Evolutionary conservation across 2,329 filamentous ascomycete genomes (phyloP), one percentile per base, ranked within the genome.

Genomic region (Penicillium decumbens): DNA sequence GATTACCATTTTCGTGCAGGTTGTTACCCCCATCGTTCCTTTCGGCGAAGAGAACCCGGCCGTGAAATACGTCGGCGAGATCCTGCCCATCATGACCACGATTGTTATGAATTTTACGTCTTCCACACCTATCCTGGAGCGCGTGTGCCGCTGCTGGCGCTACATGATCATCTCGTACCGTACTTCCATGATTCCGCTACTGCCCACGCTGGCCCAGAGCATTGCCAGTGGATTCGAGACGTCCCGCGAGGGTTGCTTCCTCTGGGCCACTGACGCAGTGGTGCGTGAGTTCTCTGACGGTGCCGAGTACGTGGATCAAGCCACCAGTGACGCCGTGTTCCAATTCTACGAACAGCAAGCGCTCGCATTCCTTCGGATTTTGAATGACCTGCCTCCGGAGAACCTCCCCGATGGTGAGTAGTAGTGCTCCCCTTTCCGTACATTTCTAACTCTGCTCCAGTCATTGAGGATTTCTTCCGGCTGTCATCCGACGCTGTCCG

Each of bases 231-330:
- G 92, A 4, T 98, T 98, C 67, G 80, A 87, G 47, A 80, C 81
- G 15, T 96, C 92, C 9, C 82, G 85, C 53, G 92, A 98, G 71
- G 93, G 93, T 10, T 96, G 92, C 68, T 98, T 98, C 78, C 78
- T 98, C n/a, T 98, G 93, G 93, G 92, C 93, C 1, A 96, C 92
- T 2, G 88, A 91, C 57, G 89, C 92, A 7, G 95, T 98, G 55
- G 80, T 98, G 27, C 87, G 93, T 51, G 93, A 98, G 69, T 98
- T 97, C 66, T 93, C 89, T 0, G 89, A 95, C 61, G 90, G 92
- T 37, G 83, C 88, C 37, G 90, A 95, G 60, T 83, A 88, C 53
- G 88, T 97, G 18, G 86, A 92, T 47, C 80, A 85, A 43, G 76
- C 80, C n/a, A 95, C 89, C 5, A 88, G 88, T 13, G 84, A 89